These are phyloP conservation scores for Penicillium corylophilum DNA, from an alignment of 2,329 filamentous ascomycete species.

Conservation along the genomic window DNA sequence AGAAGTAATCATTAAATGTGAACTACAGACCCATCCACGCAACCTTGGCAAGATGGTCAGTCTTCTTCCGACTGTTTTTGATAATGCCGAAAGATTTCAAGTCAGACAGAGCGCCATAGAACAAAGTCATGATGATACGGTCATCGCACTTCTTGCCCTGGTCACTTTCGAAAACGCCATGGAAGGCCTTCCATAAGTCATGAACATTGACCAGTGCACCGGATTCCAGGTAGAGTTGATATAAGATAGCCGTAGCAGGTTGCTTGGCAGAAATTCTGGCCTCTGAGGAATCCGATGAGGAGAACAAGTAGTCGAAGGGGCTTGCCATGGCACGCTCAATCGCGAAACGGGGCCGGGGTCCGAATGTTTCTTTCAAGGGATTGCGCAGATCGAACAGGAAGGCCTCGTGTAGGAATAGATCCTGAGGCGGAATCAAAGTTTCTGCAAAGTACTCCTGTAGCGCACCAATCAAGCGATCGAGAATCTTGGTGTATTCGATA, in stretches of 20 bases:
- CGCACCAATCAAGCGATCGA: conserved; percentile 48
- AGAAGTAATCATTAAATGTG: conserved; percentile 10
- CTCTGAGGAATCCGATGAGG: conserved; percentile 39
- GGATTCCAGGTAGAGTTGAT: conserved; percentile 64
- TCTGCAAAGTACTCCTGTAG: conserved; percentile 48
- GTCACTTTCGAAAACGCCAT: conserved; percentile 49
- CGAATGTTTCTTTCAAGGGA: conserved; percentile 58
- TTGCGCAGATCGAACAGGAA: conserved; percentile 59
- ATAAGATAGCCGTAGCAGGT: conserved; percentile 59
- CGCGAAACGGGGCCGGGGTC: conserved; percentile 57
- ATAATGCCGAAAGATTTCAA: conserved; percentile 82
- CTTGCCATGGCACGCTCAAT: conserved; percentile 59
- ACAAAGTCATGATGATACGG: conserved; percentile 61
- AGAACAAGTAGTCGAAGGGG: conserved; percentile 62
- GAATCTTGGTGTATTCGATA: conserved; percentile 54
- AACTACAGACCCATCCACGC: conserved; percentile 65
- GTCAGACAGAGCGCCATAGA: conserved; percentile 84
- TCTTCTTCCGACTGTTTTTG: conserved; percentile 85
- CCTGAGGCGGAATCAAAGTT: conserved; percentile 50
- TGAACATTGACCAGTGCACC: conserved; percentile 60
- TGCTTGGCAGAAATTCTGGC: conserved; percentile 51
- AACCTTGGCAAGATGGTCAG: conserved; percentile 85
- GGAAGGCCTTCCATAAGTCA: conserved; percentile 63
- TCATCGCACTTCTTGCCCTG: conserved; percentile 33
- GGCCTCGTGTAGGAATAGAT: conserved; percentile 56